phyloP scores from a whole-genome alignment of 2,329 filamentous ascomycete genomes.

The Fusarium annulatum region DNA sequence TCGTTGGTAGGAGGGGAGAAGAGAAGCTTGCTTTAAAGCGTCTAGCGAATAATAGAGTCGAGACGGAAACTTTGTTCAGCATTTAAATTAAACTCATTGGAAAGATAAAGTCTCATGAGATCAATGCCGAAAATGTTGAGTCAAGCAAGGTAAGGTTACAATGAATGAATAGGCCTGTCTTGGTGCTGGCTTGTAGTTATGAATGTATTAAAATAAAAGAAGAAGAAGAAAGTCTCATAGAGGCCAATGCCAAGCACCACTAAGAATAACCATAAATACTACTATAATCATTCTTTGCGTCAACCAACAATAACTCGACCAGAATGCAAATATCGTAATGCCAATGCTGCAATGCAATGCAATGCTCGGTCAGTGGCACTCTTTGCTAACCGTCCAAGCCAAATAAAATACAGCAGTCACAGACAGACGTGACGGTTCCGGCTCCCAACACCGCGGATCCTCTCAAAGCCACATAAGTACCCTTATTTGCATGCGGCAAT shows the following conservation, averaged over 20 bases:
- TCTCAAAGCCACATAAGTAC: not conserved
- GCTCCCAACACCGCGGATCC: conserved; percentile 6
- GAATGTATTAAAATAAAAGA: not conserved
- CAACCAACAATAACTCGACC: not conserved
- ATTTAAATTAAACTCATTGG: not conserved
- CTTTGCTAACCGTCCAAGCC: not conserved
- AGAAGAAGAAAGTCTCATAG: not conserved
- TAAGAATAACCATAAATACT: conserved; percentile 12
- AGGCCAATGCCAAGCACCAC: conserved; percentile 13
- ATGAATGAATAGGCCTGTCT: not conserved
- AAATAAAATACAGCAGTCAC: not conserved
- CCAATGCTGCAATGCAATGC: not conserved
- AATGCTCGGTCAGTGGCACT: not conserved
- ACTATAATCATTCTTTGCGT: conserved; percentile 1
- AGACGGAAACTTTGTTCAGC: not conserved
- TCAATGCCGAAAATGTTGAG: not conserved
- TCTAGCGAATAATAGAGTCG: not conserved
- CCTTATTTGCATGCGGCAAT: conserved; percentile 33
- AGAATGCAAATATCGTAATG: conserved; percentile 22
- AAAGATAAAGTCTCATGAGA: not conserved
- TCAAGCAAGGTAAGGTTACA: not conserved
- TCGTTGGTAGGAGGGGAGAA: not conserved
- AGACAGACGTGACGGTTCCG: not conserved
- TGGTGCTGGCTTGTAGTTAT: not conserved
- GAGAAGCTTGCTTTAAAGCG: conserved; percentile 7